Evolutionary conservation across 2,329 filamentous ascomycete species (phyloP).

Genomic region (Aspergillus pseudoterreus): DNA sequence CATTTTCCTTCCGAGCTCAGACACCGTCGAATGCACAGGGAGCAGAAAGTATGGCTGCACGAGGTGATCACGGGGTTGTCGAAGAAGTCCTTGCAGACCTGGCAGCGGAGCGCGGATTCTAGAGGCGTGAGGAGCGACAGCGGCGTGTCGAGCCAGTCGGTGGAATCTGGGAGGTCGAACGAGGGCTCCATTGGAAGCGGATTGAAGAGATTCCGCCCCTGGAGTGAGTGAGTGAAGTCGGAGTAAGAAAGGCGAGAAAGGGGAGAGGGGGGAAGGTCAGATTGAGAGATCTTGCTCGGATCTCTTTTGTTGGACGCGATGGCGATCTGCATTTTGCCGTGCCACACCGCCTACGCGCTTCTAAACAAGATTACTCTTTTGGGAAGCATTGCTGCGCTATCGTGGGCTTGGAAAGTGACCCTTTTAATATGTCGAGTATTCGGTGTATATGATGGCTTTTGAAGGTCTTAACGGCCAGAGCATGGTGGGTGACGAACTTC

Average conservation of each 20-base stretch:
- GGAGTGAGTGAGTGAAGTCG: not conserved
- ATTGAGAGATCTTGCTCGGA: too few relatives aligned
- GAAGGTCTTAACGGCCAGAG: too few relatives aligned
- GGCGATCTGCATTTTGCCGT: too few relatives aligned
- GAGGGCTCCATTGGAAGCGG: conserved; percentile 29
- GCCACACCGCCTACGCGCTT: too few relatives aligned
- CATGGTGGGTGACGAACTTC: too few relatives aligned
- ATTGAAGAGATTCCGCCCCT: not conserved
- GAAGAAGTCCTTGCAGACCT: conserved; percentile 98
- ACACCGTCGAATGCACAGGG: conserved; percentile 84
- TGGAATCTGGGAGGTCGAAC: conserved; percentile 42
- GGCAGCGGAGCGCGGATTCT: conserved; percentile 84
- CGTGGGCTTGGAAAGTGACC: too few relatives aligned
- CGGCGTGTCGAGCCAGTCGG: conserved; percentile 48
- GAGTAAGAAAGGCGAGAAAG: not conserved
- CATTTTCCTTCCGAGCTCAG: conserved; percentile 82
- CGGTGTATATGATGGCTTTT: too few relatives aligned
- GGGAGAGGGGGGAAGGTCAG: not conserved
- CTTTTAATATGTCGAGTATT: too few relatives aligned
- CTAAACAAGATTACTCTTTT: too few relatives aligned
- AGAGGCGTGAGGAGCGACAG: conserved; percentile 48
- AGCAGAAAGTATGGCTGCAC: conserved; percentile 95
- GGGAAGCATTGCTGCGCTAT: too few relatives aligned
- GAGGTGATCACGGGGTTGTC: conserved; percentile 91
- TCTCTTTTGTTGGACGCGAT: too few relatives aligned